These are phyloP conservation scores for Triticum timopheevii DNA, from an alignment of 176 grass and related monocot genomes.

Conservation along the genomic window DNA sequence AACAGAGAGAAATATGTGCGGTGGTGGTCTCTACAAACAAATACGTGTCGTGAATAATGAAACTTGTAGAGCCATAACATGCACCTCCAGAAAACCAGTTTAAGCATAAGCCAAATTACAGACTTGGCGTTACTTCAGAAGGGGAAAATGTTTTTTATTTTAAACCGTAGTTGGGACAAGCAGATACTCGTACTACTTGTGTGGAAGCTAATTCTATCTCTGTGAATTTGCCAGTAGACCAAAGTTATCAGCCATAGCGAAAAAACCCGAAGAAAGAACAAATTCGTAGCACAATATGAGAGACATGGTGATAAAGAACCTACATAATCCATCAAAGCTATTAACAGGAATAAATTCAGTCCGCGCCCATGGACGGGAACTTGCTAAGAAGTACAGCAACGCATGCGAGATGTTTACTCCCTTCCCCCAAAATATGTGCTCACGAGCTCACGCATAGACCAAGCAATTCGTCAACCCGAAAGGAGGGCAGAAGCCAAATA, in stretches of 20 bases:
- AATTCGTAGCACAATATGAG: background rate
- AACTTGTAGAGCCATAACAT: background rate
- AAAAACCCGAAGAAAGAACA: background rate
- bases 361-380: background rate
- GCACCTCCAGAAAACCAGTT: background rate
- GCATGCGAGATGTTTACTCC: background rate
- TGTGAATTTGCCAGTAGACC: background rate
- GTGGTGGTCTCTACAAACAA: background rate
- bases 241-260: background rate
- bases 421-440: background rate
- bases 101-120: background rate
- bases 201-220: background rate
- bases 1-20: background rate
- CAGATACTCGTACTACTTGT: background rate
- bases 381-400: background rate
- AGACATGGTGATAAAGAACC: background rate
- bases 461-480: background rate
- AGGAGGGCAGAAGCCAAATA: background rate
- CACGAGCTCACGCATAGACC: background rate
- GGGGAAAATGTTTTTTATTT: background rate
- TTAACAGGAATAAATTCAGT: background rate
- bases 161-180: background rate
- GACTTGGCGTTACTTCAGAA: background rate
- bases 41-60: background rate
- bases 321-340: constrained; percentile 7